Evolutionary conservation across 225 moss, liverwort and hornwort genomes (phyloP), one percentile per base, ranked within the genome.

Genomic region (Physcomitrellopsis africana): DNA sequence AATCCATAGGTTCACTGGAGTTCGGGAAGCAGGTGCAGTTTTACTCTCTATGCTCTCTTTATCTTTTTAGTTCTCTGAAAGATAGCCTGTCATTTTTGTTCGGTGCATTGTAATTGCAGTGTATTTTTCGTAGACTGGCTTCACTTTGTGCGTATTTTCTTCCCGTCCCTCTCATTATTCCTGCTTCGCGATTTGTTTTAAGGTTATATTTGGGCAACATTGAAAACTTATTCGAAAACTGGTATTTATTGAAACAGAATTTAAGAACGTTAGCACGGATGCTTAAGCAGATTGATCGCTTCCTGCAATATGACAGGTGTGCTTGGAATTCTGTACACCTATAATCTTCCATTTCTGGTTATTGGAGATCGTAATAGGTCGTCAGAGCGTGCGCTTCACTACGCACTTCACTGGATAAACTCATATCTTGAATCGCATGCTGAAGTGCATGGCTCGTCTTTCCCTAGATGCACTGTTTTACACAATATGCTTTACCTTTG

Each of bases 251-350:
- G 58, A 43, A 75, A 69, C 94, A 99, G 97, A 95, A 92, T 85
- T 55, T 90, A 71, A 86, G 83, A 81, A 85, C 82, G 44, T 72
- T 99, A 60, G 83, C 86, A 18, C 87, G 93, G 82, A 89, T 94
- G 75, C 78, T 99, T 86, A 99, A 99, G 85, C 94, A 94, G 81
- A 95, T 99, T 78, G 97, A 99, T 80, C 97, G 93, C 37, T 95
- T 92, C 64, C 82, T 99, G 77, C 94, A 99, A 81, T 99, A 94
- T 83, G 93, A 99, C 77, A 92, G 94, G 96, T 94, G 76, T 58
- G 69, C 14, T 29, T 19, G 22, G 27, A 74, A 64, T 52, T 65
- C 14, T 43, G 48, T 49, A 11, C 68, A 19, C 26, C 51, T 11
- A 37, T 59, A 63, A 13, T 48, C 22, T 49, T 68, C 18, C 72